A percentile compares a stretch with the other conserved stretches of the same genome.
Evolutionary conservation across 1,139 yeast species (phyloP).

Genomic region (Debaryomyces subglobosus): DNA sequence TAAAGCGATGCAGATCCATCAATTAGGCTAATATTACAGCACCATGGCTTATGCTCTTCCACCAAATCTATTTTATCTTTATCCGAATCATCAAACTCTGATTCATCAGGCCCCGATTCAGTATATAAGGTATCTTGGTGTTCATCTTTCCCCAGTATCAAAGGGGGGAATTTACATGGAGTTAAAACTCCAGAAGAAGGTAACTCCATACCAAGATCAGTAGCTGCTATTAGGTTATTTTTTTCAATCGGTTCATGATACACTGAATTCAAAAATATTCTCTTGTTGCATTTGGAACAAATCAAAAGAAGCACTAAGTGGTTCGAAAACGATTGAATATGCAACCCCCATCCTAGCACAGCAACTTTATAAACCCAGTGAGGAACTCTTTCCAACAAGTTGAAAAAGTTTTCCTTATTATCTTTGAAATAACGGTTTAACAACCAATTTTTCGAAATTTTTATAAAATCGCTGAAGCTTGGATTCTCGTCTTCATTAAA

Average conservation of each 20-base stretch:
- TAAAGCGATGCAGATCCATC: slow-evolving; percentile 15
- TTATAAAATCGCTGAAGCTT: slow-evolving; percentile 18
- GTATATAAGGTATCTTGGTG: slow-evolving; percentile 5
- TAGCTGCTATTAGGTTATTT: not conserved
- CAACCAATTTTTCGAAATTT: slow-evolving; percentile 36
- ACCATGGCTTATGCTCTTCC: slow-evolving; percentile 43
- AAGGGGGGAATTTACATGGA: slow-evolving; percentile 34
- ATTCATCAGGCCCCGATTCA: slow-evolving; percentile 10
- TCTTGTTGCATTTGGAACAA: slow-evolving; percentile 41
- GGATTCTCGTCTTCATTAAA: slow-evolving; percentile 11
- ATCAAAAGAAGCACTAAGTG: slow-evolving; percentile 34
- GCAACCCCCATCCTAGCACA: slow-evolving; percentile 40
- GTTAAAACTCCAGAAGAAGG: slow-evolving; percentile 32
- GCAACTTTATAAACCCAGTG: slow-evolving; percentile 39
- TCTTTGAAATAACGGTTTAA: slow-evolving; percentile 30
- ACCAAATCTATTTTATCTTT: slow-evolving; percentile 25
- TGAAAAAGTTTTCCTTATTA: slow-evolving; percentile 37
- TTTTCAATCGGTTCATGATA: slow-evolving; percentile 11
- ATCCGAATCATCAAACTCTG: slow-evolving; percentile 18
- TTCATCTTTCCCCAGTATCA: not conserved
- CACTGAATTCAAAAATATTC: slow-evolving; percentile 31
- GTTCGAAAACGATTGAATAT: slow-evolving; percentile 33
- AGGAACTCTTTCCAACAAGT: slow-evolving; percentile 27
- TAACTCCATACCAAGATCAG: slow-evolving; percentile 17
- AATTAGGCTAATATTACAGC: slow-evolving; percentile 25